Base-by-base conservation (phyloP, 169 alveolate species). In the Besnoitia besnoiti region DNA sequence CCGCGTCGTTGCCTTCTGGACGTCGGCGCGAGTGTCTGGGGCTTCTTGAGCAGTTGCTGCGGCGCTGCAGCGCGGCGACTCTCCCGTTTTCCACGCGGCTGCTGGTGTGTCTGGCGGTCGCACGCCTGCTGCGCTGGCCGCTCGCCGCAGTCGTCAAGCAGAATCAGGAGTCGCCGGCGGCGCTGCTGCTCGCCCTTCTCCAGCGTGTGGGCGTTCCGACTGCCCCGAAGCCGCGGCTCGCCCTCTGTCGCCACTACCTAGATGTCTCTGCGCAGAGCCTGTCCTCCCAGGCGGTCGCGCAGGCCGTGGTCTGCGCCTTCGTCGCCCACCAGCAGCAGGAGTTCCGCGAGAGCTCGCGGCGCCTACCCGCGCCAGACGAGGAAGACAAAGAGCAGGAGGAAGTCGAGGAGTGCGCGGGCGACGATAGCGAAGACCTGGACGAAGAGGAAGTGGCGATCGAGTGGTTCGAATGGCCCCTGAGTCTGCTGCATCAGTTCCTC, bases 391-490 rank as follows among this genome's bases (percentile, higher is more conserved):
- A 51, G 44, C 46, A 7, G 0, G 47, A 73, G 24, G 82, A 73
- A n/a, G 82, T 1, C 39, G 79, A 62, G 33, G 79, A 33, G 44
- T 62, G 85, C 40, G 90, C 30, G 42, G n/a, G 16, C 16, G 46
- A 35, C 84, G 44, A 46, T 40, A 35, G 40, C 33, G 47, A 67
- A 1, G 80, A 33, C 10, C 39, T 30, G n/a, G 80, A 42, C 10
- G 87, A 77, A 10, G 49, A 77, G 14, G 87, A 77, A 39, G 55
- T 42, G 3, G 33, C 14, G 33, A 30, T 40, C 21, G 84, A 16
- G 19, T 90, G 93, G 93, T 90, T 90, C 49, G 93, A 90, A 37
- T 90, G 93, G 93, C 93, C 93, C 0, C 61, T 90, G 85, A 59
- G 50, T 77, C 46, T 90, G 39, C 93, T 90, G 51, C 51, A 90